These are phyloP conservation scores for Capsella bursapastoris DNA, from an alignment of 345 rosid genomes.

Conservation along the genomic window DNA sequence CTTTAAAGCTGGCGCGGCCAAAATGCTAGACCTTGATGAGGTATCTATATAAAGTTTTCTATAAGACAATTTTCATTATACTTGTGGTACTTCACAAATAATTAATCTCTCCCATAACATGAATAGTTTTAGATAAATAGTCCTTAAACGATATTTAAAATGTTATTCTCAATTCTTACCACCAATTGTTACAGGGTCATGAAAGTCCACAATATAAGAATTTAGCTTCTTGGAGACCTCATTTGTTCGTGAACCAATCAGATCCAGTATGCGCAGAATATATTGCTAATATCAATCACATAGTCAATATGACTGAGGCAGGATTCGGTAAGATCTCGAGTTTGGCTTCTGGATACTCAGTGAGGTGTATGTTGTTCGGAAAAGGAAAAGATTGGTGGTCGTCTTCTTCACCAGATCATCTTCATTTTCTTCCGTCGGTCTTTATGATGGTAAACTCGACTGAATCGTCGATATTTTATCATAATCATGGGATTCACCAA, in stretches of 20 bases:
- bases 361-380: slow-evolving; percentile 42
- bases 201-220: not conserved
- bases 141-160: not conserved
- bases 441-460: slow-evolving; percentile 41
- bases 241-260: slow-evolving; percentile 53
- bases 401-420: slow-evolving; percentile 29
- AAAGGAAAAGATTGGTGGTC: not conserved
- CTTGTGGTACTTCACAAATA: not conserved
- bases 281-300: slow-evolving; percentile 55
- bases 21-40: not conserved
- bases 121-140: not conserved
- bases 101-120: not conserved
- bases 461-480: slow-evolving; percentile 43
- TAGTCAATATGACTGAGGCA: slow-evolving; percentile 50
- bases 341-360: slow-evolving; percentile 43
- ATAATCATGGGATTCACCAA: slow-evolving; percentile 65
- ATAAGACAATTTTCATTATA: not conserved
- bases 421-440: slow-evolving; percentile 60
- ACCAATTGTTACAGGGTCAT: not conserved
- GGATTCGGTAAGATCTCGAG: slow-evolving; percentile 50
- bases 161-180: not conserved
- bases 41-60: not conserved
- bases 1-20: slow-evolving; percentile 52
- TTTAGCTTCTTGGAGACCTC: slow-evolving; percentile 53
- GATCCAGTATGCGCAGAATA: slow-evolving; percentile 60